These are phyloP conservation scores for Elsinoe fawcettii DNA, from an alignment of 2,329 filamentous ascomycete species.

Conservation along the genomic window DNA sequence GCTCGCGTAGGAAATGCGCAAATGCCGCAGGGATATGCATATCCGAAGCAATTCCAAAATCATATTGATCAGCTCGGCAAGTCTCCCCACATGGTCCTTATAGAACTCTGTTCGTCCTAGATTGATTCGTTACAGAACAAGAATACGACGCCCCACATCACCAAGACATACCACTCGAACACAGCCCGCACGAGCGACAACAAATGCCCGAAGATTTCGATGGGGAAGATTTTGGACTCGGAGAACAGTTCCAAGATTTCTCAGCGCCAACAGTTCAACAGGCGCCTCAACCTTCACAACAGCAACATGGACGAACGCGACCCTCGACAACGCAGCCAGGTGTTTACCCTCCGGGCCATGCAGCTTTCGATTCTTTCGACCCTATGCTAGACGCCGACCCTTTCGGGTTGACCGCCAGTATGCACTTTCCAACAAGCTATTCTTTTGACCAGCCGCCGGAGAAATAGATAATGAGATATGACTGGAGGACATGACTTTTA, in stretches of 20 bases:
- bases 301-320: neutral
- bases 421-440: conserved; percentile 87
- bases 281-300: conserved; percentile 2
- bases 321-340: neutral
- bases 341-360: neutral
- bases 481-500: neutral
- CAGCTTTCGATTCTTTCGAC: conserved; percentile 61
- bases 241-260: conserved; percentile 7
- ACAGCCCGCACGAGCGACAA: neutral
- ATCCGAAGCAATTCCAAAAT: conserved; percentile 81
- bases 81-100: conserved; percentile 48
- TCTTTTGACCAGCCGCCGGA: conserved; percentile 46
- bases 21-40: conserved; percentile 50
- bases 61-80: conserved; percentile 95
- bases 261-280: neutral
- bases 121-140: conserved; percentile 76
- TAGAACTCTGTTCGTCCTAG: conserved; percentile 60
- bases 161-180: conserved; percentile 34
- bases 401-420: conserved; percentile 85
- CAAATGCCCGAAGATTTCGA: neutral
- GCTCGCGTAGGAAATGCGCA: conserved; percentile 22
- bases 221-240: neutral
- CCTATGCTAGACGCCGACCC: conserved; percentile 87
- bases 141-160: conserved; percentile 78
- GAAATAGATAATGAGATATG: conserved; percentile 14